Conservation (phyloP, 345 rosid species). For the Brassica cretica region DNA sequence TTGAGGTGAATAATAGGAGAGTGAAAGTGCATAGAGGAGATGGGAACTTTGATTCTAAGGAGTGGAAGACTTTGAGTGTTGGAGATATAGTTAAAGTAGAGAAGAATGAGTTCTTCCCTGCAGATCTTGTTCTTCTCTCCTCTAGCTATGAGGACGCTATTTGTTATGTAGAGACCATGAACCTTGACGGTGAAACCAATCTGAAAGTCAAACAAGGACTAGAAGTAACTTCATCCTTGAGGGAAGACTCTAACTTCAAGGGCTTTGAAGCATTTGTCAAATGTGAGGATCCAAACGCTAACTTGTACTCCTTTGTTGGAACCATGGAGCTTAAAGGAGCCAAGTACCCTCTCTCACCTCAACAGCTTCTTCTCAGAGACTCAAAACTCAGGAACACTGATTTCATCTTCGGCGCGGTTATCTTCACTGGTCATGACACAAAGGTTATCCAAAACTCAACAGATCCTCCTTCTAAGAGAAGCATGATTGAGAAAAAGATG, state of each 20-base stretch:
- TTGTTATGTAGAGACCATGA: conserved; percentile 96
- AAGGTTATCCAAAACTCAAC: conserved; percentile 88
- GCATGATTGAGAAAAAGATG: conserved; percentile 82
- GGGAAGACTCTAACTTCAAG: conserved; percentile 52
- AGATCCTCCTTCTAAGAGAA: conserved; percentile 86
- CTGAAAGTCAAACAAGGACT: conserved; percentile 80
- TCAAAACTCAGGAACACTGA: conserved; percentile 88
- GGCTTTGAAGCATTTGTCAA: conserved; percentile 65
- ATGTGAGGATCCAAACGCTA: conserved; percentile 95
- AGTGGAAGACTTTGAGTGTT: conserved; percentile 74
- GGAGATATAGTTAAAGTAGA: conserved; percentile 86
- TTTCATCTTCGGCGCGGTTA: conserved; percentile 68
- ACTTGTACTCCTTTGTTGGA: conserved; percentile 80
- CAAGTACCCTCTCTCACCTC: conserved; percentile 67
- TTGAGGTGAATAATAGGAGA: conserved; percentile 76
- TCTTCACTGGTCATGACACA: conserved; percentile 90
- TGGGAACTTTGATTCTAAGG: conserved; percentile 52
- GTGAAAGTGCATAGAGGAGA: conserved; percentile 59
- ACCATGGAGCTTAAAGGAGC: conserved; percentile 62
- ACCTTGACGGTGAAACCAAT: conserved; percentile 94
- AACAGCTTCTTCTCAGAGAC: conserved; percentile 85
- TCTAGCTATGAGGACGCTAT: conserved; percentile 84
- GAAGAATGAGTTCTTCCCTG: conserved; percentile 84
- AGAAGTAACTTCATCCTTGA: conserved; percentile 64
- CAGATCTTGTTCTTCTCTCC: conserved; percentile 75